A percentile compares a stretch with the other conserved stretches of the same genome.
These are phyloP conservation scores for Suhomyces xylopsoci DNA, from an alignment of 805 yeast genomes.

Conservation along the genomic window DNA sequence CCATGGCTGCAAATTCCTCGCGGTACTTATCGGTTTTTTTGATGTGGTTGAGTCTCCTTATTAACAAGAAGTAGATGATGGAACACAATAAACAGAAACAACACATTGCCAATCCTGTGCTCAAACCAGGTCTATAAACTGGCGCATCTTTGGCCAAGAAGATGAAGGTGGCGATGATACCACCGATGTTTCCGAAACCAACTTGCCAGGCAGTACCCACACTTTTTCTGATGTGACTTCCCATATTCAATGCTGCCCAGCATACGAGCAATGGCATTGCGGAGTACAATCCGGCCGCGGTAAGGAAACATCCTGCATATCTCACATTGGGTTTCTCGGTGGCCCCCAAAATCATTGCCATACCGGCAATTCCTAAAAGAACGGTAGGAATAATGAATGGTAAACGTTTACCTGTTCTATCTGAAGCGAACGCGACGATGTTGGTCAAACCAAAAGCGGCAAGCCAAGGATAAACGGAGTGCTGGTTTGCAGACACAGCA, in stretches of 20 bases:
- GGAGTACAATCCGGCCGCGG: conserved; percentile 56
- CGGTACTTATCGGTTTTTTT: conserved; percentile 26
- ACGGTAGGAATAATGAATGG: conserved; percentile 42
- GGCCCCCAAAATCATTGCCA: conserved; percentile 51
- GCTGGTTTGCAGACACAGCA: conserved; percentile 70
- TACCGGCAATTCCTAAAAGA: conserved; percentile 47
- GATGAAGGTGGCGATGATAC: conserved; percentile 59
- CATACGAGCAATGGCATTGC: conserved; percentile 70
- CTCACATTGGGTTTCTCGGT: conserved; percentile 37
- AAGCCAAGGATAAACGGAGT: conserved; percentile 85
- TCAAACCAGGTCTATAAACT: conserved; percentile 52
- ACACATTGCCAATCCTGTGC: conserved; percentile 48
- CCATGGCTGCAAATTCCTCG: conserved; percentile 21
- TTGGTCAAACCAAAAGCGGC: conserved; percentile 67
- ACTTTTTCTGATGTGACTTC: conserved; percentile 60
- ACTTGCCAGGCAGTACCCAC: conserved; percentile 60
- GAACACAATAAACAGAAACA: conserved; percentile 39
- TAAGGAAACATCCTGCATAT: conserved; percentile 63
- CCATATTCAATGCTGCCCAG: conserved; percentile 61
- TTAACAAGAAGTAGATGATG: conserved; percentile 29
- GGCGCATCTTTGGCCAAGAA: conserved; percentile 58
- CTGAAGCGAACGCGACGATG: conserved; percentile 53
- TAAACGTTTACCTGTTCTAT: conserved; percentile 46
- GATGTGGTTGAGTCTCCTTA: conserved; percentile 16
- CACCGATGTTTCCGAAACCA: conserved; percentile 75